Conservation (phyloP, 2,329 filamentous ascomycete species). For the Trichoderma sp. region DNA sequence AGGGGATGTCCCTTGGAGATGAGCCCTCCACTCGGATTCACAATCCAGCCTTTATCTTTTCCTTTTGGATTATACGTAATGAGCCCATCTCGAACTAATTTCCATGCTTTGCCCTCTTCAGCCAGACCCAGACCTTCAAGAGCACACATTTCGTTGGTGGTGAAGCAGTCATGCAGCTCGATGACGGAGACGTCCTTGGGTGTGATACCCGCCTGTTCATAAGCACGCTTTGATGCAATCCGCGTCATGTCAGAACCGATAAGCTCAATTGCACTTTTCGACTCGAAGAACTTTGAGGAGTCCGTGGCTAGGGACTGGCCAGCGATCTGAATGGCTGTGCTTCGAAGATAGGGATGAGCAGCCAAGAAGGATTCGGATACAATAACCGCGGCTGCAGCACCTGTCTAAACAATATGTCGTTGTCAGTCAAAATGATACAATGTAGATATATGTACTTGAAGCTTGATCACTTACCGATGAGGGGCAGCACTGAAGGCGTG, state of each 20-base stretch:
- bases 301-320: not conserved
- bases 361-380: not conserved
- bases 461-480: not conserved
- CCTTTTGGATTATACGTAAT: not conserved
- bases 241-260: not conserved
- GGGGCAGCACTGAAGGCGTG: not conserved
- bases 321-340: not conserved
- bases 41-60: not conserved
- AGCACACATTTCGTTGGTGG: conserved; percentile 3
- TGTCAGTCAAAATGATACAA: not conserved
- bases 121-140: not conserved
- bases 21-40: conserved; percentile 1
- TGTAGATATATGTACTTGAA: no score
- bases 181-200: not conserved
- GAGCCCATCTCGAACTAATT: not conserved
- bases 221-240: not conserved
- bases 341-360: conserved; percentile 1
- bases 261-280: not conserved
- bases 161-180: not conserved
- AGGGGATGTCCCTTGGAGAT: not conserved
- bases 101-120: not conserved
- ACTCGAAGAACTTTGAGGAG: not conserved
- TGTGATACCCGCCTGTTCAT: not conserved
- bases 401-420: not conserved
- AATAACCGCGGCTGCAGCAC: not conserved